phyloP scores from a whole-genome alignment of 768 basidiomycete species.

The Pleurotus pulmonarius region DNA sequence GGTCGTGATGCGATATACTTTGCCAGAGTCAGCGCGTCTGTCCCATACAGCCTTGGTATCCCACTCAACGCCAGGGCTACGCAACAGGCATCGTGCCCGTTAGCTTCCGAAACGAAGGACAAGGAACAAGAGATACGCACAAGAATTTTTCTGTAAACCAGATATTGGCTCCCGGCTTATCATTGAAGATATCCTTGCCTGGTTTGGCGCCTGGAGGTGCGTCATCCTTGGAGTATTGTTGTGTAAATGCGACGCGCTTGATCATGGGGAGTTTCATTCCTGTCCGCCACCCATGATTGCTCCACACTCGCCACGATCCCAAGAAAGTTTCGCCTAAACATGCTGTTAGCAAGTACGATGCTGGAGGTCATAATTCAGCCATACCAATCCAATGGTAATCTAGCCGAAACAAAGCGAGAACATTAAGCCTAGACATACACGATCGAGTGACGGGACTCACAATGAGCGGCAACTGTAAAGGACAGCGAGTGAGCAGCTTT shows the following conservation, averaged over 20 bases:
- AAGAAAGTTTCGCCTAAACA: not conserved
- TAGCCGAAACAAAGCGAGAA: not conserved
- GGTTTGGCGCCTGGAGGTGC: not conserved
- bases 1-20: not conserved
- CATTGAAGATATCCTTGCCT: slow-evolving; percentile 3
- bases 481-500: not conserved
- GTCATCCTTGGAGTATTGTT: not conserved
- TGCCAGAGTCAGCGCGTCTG: not conserved
- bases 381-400: slow-evolving; percentile 4
- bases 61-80: slow-evolving; percentile 1
- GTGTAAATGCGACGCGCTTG: not conserved
- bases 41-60: not conserved
- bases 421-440: not conserved
- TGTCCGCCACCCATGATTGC: not conserved
- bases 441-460: not conserved
- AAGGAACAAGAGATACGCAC: not conserved
- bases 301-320: slow-evolving; percentile 3
- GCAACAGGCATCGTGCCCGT: not conserved
- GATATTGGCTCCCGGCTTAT: slow-evolving; percentile 2
- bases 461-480: not conserved
- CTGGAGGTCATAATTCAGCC: not conserved
- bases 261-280: not conserved
- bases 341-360: not conserved
- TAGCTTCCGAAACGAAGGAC: too few relatives aligned
- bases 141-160: slow-evolving; percentile 4